Evolutionary conservation across 345 rosid genomes (phyloP), one percentile per base, ranked within the genome.

Genomic region (Toxicodendron radicans): DNA sequence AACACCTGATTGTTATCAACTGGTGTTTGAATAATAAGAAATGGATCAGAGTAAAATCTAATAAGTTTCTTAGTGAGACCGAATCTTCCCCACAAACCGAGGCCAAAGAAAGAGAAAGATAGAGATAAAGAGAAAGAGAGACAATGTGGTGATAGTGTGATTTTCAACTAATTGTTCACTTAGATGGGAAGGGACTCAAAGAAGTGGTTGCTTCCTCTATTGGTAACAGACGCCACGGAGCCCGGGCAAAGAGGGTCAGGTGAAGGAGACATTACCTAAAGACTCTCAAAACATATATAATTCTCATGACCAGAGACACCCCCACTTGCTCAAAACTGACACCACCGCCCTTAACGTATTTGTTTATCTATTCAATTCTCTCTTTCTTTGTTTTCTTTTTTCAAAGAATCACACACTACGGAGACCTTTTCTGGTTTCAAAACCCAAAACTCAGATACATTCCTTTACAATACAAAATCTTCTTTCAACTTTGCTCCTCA

Each of bases 251-350:
- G 62, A 77, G 56, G 69, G 58, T 80, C 79, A 83, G 72, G 74
- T 69, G 33, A 84, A 71, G 79, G 88, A 81, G 75, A 86, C 78
- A 75, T 64, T 69, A 78, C 73, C 72, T 69, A 80, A 79, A 83
- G 60, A 59, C 80, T 79, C 83, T 77, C 73, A 78, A 54, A 73
- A 83, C 81, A 58, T 73, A 64, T 58, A 83, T 79, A 75, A 77
- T 58, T 73, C 63, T 60, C 72, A 76, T 59, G 68, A 66, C 57
- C 70, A 80, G 53, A 81, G 77, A 88, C 86, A 87, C 78, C 62
- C 91, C 89, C 91, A 88, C 87, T 83, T 80, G 86, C 90, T 78
- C 80, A 80, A 82, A 65, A 83, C 89, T 86, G 89, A 87, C 97
- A 88, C 91, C 80, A 81, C 84, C 77, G 58, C 81, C 81, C 73